These are phyloP conservation scores for Wickerhamomyces canadensis DNA, from an alignment of 805 yeast species.

Conservation along the genomic window DNA sequence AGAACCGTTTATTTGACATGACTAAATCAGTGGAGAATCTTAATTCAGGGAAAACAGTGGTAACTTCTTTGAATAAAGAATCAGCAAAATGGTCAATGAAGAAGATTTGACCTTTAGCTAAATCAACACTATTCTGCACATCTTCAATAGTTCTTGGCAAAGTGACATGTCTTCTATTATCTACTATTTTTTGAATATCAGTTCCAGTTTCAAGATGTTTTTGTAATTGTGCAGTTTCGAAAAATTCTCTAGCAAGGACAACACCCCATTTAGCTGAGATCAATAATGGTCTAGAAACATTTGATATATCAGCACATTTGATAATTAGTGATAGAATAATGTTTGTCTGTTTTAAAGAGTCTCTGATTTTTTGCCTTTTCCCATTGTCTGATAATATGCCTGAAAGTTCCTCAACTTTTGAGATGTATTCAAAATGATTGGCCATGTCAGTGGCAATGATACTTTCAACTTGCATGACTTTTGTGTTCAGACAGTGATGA, in stretches of 20 bases:
- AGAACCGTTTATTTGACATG: conserved; percentile 46
- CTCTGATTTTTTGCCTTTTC: conserved; percentile 10
- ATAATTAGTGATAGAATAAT: conserved; percentile 65
- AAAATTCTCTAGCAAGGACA: conserved; percentile 71
- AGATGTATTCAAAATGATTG: conserved; percentile 67
- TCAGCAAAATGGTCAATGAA: conserved; percentile 80
- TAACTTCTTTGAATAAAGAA: conserved; percentile 64
- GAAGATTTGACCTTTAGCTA: conserved; percentile 73
- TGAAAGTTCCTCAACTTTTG: conserved; percentile 38
- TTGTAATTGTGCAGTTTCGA: conserved; percentile 56
- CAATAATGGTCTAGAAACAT: conserved; percentile 75
- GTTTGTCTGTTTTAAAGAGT: conserved; percentile 21
- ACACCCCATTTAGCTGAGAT: conserved; percentile 85
- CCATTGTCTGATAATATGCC: conserved; percentile 12
- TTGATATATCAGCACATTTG: conserved; percentile 94
- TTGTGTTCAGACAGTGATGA: conserved; percentile 19
- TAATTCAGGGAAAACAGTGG: conserved; percentile 55
- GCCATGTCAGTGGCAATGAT: conserved; percentile 94
- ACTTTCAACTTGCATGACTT: conserved; percentile 28
- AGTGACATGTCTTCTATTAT: conserved; percentile 14
- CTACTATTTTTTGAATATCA: conserved; percentile 19
- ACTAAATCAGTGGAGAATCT: conserved; percentile 51
- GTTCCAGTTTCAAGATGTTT: conserved; percentile 22
- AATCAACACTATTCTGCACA: conserved; percentile 39
- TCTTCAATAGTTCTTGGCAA: conserved; percentile 36